These are phyloP conservation scores for Plasmodium knowlesi DNA, from an alignment of 169 alveolate genomes.

Conservation along the genomic window DNA sequence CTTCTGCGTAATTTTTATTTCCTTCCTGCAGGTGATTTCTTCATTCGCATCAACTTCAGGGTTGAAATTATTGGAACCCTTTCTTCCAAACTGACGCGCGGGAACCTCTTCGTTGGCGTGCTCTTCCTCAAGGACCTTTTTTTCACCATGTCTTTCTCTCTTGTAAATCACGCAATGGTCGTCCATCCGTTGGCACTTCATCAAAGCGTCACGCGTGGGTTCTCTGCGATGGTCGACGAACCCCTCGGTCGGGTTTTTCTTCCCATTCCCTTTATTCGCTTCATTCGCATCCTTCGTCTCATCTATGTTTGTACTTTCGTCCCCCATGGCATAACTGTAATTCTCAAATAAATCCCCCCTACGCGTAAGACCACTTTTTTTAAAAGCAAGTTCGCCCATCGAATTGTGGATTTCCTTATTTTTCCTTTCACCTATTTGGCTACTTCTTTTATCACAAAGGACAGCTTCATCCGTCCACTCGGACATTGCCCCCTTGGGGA, in stretches of 20 bases:
- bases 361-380: not conserved
- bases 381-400: not conserved
- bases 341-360: not conserved
- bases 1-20: constrained; percentile 8
- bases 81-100: not conserved
- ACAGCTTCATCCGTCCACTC: not conserved
- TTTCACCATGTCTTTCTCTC: constrained; percentile 18
- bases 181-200: not conserved
- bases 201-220: not conserved
- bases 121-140: not conserved
- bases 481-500: not conserved
- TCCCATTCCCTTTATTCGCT: not conserved
- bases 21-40: not conserved
- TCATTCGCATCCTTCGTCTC: not conserved
- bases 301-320: not conserved
- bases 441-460: not conserved
- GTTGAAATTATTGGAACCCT: not conserved
- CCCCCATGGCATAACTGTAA: not conserved
- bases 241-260: not conserved
- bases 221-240: not conserved
- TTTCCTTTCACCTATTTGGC: not conserved
- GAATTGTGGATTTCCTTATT: not conserved
- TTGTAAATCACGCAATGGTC: constrained; percentile 8
- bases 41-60: not conserved
- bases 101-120: not conserved